Evolutionary conservation across 2,329 filamentous ascomycete species (phyloP).

Genomic region (Calonectria leucothoes): DNA sequence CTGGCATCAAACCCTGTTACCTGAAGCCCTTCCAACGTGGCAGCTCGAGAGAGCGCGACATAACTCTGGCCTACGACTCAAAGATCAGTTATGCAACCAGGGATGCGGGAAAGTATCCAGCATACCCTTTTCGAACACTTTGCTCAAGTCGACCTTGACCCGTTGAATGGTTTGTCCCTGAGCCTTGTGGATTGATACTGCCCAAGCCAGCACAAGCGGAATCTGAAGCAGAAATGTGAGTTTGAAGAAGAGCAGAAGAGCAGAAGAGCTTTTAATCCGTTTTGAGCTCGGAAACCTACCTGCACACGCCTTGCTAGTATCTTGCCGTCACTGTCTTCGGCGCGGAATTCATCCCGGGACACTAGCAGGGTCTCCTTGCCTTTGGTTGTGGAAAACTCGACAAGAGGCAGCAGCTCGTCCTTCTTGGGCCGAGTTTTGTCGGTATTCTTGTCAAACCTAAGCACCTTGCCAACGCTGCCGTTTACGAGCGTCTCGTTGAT

Average conservation of each 20-base stretch:
- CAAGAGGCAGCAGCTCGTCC: not conserved
- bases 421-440: not conserved
- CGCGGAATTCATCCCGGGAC: not conserved
- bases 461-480: not conserved
- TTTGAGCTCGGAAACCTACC: not conserved
- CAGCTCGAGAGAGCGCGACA: not conserved
- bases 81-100: not conserved
- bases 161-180: not conserved
- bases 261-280: accelerated
- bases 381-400: not conserved
- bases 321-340: not conserved
- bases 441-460: not conserved
- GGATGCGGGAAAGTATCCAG: accelerated
- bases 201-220: not conserved
- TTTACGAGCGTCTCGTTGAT: not conserved
- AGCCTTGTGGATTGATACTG: not conserved
- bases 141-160: not conserved
- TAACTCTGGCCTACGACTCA: not conserved
- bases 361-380: not conserved
- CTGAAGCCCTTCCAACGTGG: not conserved
- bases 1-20: not conserved
- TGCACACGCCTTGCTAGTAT: not conserved
- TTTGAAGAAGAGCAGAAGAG: not conserved
- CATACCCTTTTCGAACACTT: not conserved
- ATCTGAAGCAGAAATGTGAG: not conserved